Conservation (phyloP, 2,329 filamentous ascomycete species). For the Didymellaceae sp. region DNA sequence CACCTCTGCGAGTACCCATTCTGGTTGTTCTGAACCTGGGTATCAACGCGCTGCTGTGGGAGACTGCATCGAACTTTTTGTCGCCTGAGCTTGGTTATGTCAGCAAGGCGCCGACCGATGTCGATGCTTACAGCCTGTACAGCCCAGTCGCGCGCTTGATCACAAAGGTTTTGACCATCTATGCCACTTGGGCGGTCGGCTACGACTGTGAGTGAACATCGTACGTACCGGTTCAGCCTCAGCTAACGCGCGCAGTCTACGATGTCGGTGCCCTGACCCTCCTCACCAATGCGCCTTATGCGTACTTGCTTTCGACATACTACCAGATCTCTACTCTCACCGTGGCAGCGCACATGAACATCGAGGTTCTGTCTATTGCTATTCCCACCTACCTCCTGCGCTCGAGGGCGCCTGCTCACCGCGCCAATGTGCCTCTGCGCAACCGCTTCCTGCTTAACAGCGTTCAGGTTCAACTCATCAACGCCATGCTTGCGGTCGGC, state of each 20-base stretch:
- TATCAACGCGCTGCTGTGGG: constrained; percentile 70
- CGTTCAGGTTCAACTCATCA: constrained; percentile 58
- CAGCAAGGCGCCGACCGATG: constrained; percentile 65
- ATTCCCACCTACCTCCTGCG: constrained; percentile 79
- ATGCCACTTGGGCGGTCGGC: constrained; percentile 73
- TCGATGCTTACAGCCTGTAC: constrained; percentile 60
- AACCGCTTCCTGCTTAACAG: constrained; percentile 53
- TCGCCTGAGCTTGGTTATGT: constrained; percentile 71
- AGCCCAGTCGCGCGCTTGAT: constrained; percentile 59
- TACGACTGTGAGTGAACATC: constrained; percentile 69
- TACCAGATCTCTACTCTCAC: constrained; percentile 72
- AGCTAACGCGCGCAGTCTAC: constrained; percentile 34
- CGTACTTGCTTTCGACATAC: constrained; percentile 78
- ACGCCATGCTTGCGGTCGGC: constrained; percentile 70
- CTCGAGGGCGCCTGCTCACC: constrained; percentile 68
- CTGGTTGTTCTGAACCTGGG: constrained; percentile 62
- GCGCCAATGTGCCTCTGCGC: constrained; percentile 55
- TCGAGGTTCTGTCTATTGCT: constrained; percentile 73
- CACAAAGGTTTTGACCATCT: constrained; percentile 70
- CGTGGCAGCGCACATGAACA: constrained; percentile 65
- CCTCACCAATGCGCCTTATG: constrained; percentile 76
- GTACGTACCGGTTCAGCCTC: not conserved
- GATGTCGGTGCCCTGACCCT: constrained; percentile 57
- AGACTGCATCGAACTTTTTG: constrained; percentile 65
- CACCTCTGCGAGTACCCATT: constrained; percentile 50